phyloP scores from a whole-genome alignment of 2,329 filamentous ascomycete species.

The Nakataea oryzae region DNA sequence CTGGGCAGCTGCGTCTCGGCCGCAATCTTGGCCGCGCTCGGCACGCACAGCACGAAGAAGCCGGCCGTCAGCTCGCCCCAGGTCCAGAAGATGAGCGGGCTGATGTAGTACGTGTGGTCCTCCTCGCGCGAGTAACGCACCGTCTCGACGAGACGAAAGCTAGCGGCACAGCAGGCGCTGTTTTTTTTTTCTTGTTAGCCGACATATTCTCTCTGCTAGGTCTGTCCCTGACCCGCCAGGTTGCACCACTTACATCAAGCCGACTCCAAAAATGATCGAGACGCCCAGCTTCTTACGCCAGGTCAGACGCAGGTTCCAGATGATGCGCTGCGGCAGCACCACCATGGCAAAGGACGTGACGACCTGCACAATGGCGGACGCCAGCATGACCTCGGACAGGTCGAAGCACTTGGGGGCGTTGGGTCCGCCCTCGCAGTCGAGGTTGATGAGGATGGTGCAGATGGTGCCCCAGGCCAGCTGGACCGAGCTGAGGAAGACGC shows the following conservation, averaged over 20 bases:
- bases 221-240: too few species aligned
- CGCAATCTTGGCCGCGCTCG: constrained; percentile 6
- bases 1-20: background rate
- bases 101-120: constrained; percentile 25
- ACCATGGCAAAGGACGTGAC: constrained; percentile 20
- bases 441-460: constrained; percentile 20
- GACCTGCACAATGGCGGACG: constrained; percentile 20
- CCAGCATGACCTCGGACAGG: constrained; percentile 16
- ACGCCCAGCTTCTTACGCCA: constrained; percentile 20
- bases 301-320: constrained; percentile 20
- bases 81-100: constrained; percentile 30
- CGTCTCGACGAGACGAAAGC: constrained; percentile 23
- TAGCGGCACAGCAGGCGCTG: constrained; percentile 26
- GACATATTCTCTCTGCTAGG: background rate
- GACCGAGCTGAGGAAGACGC: constrained; percentile 16
- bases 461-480: constrained; percentile 18
- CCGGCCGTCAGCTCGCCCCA: constrained; percentile 32
- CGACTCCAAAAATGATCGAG: constrained; percentile 18
- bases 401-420: constrained; percentile 19
- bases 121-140: constrained; percentile 13
- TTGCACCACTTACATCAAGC: constrained; percentile 17
- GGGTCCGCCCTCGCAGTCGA: constrained; percentile 17
- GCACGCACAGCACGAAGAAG: constrained; percentile 21
- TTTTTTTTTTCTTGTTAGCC: constrained; percentile 9
- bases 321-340: constrained; percentile 21